Evolutionary conservation across 305 asterid species (phyloP).

Genomic region (Fraxinus ornus): DNA sequence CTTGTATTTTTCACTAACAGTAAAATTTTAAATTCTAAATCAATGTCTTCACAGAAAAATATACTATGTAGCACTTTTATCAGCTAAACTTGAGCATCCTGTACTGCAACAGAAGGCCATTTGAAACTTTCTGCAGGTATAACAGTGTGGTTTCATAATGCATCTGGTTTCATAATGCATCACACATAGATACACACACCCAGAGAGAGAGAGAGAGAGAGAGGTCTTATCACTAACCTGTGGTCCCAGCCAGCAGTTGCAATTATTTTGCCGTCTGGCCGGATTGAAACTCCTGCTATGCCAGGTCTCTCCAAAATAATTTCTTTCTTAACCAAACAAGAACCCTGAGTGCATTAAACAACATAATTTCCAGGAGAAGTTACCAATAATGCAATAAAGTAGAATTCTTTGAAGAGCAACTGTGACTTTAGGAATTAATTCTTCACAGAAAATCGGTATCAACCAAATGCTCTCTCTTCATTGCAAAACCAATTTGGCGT

Average conservation of each 20-base stretch:
- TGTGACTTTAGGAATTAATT: background rate
- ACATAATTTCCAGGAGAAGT: background rate
- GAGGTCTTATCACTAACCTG: slow-evolving; percentile 28
- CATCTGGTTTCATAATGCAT: background rate
- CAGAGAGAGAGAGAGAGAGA: background rate
- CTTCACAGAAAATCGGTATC: background rate
- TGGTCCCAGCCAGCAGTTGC: slow-evolving; percentile 97
- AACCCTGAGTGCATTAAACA: slow-evolving; percentile 33
- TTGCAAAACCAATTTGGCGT: background rate
- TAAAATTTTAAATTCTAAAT: background rate
- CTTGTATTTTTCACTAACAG: background rate
- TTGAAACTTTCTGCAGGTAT: background rate
- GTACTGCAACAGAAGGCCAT: background rate
- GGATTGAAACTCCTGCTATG: slow-evolving; percentile 57
- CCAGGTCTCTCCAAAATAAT: slow-evolving; percentile 72
- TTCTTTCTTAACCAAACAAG: slow-evolving; percentile 75
- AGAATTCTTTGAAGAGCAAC: background rate
- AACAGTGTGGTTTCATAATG: slow-evolving; percentile 1
- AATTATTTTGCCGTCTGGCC: slow-evolving; percentile 66
- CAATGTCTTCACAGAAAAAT: background rate
- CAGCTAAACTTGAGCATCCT: background rate
- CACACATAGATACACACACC: background rate
- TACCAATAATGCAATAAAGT: background rate
- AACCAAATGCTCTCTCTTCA: background rate
- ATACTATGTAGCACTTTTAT: background rate